Percentiles rank a stretch among this genome's conserved stretches.
These are phyloP conservation scores for Cyberlindnera petersonii DNA, from an alignment of 805 yeast genomes.

Conservation along the genomic window DNA sequence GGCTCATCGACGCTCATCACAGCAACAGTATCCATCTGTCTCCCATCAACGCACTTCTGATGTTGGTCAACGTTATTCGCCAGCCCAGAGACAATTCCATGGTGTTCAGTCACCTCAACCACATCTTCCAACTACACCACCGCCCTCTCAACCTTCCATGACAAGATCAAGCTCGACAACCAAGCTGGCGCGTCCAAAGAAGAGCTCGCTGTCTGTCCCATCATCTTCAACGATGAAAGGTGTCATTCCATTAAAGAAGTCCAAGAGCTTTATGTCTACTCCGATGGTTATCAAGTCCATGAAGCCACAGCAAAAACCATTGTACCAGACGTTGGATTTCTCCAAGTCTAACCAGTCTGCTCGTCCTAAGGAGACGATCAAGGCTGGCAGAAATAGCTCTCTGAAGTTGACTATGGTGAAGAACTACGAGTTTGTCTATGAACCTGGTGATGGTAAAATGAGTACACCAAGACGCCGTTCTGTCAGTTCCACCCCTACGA, in stretches of 20 bases:
- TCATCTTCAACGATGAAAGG: neutral
- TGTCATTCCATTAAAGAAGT: conserved; percentile 19
- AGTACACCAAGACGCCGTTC: conserved; percentile 21
- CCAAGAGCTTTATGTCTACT: conserved; percentile 22
- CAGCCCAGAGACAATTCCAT: neutral
- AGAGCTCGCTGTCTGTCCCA: conserved; percentile 16
- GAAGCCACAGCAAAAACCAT: conserved; percentile 14
- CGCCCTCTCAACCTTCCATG: conserved; percentile 13
- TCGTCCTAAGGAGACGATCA: neutral
- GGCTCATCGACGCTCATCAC: neutral
- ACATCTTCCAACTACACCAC: conserved; percentile 13
- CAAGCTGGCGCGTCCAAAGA: conserved; percentile 21
- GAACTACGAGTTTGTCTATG: conserved; percentile 27
- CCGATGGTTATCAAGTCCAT: conserved; percentile 1
- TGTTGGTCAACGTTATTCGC: too few species aligned
- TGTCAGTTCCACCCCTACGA: conserved; percentile 19
- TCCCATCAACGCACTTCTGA: too few species aligned
- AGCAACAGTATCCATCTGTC: too few species aligned
- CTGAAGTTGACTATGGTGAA: conserved; percentile 15
- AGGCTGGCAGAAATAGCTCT: conserved; percentile 2
- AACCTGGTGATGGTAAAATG: conserved; percentile 17
- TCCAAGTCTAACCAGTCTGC: conserved; percentile 14
- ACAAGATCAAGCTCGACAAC: conserved; percentile 23
- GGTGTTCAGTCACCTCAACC: neutral
- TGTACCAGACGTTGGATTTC: conserved; percentile 27